phyloP scores from a whole-genome alignment of 305 asterid genomes.

The Fraxinus nigra region DNA sequence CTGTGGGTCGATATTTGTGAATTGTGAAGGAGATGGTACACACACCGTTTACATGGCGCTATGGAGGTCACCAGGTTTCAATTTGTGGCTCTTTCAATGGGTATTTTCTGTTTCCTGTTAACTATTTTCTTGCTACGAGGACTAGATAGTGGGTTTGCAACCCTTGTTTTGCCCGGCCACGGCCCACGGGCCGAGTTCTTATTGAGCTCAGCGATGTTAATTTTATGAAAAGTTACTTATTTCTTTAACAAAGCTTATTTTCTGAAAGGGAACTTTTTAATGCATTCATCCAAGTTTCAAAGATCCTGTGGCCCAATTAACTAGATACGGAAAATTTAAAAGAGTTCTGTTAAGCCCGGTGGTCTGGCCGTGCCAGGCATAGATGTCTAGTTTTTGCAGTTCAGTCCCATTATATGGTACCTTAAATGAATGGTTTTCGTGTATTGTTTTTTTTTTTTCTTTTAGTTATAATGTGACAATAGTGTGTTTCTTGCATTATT shows the following conservation, averaged over 20 bases:
- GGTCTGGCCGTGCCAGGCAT: background rate
- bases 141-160: background rate
- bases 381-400: background rate
- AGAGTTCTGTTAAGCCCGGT: background rate
- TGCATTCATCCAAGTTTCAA: background rate
- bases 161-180: background rate
- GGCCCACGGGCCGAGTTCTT: background rate
- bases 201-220: background rate
- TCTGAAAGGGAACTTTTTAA: background rate
- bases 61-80: conserved; percentile 58
- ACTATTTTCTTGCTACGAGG: background rate
- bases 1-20: conserved; percentile 2
- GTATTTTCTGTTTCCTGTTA: conserved; percentile 27
- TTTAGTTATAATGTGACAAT: background rate
- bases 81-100: conserved; percentile 62
- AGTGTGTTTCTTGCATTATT: background rate
- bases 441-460: background rate
- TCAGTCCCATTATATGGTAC: background rate
- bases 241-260: background rate
- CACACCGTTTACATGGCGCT: conserved; percentile 60
- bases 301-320: background rate
- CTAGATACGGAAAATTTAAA: background rate
- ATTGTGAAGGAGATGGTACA: conserved; percentile 47
- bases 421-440: background rate
- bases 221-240: background rate